Percentiles rank a stretch among this genome's conserved stretches.
Evolutionary conservation across 2,329 filamentous ascomycete genomes (phyloP).

Genomic region (Claviceps digitariae): DNA sequence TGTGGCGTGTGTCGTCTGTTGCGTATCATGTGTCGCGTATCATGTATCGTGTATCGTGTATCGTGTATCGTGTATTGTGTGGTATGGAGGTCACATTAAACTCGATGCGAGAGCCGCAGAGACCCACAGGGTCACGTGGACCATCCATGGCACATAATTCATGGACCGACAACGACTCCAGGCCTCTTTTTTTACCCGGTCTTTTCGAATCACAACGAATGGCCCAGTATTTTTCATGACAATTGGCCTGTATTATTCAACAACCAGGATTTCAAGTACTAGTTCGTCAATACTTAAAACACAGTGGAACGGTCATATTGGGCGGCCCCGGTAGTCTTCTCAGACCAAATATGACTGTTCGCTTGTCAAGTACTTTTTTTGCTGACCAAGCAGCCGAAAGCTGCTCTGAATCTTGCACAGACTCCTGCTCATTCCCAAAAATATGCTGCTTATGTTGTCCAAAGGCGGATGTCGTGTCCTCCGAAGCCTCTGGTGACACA

Average conservation of each 20-base stretch:
- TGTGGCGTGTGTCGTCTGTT: slow-evolving; percentile 24
- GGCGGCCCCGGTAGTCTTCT: neutral
- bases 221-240: neutral
- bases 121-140: slow-evolving; percentile 7
- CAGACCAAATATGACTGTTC: neutral
- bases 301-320: neutral
- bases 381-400: neutral
- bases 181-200: no score
- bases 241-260: neutral
- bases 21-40: no score
- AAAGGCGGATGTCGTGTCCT: neutral
- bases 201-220: neutral
- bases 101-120: no score
- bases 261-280: neutral
- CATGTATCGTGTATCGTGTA: no score
- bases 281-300: neutral
- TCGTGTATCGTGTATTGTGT: no score
- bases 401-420: neutral
- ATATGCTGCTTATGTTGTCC: neutral
- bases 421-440: slow-evolving; percentile 1
- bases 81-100: no score
- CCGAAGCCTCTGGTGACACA: neutral
- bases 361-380: neutral
- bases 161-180: no score
- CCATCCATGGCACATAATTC: neutral